A percentile compares a stretch with the other conserved stretches of the same genome.
Evolutionary conservation across 2,329 filamentous ascomycete genomes (phyloP).

Genomic region (Boeremia exigua): DNA sequence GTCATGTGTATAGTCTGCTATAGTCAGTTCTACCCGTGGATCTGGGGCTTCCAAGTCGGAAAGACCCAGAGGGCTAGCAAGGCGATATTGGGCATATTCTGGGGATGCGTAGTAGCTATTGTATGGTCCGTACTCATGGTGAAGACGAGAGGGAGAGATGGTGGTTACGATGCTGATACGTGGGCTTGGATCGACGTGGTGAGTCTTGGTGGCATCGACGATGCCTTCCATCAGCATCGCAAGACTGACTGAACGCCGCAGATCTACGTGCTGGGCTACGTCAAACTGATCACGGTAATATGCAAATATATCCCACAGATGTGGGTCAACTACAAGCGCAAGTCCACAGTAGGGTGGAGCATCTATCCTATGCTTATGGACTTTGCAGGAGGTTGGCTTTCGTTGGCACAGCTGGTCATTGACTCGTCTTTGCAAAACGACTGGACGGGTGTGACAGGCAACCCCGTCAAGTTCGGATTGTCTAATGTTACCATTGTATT

Average conservation of each 20-base stretch:
- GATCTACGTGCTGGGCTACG: constrained; percentile 77
- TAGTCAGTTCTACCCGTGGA: constrained; percentile 72
- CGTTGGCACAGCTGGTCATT: constrained; percentile 79
- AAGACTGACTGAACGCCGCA: constrained; percentile 15
- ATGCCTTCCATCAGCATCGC: neutral
- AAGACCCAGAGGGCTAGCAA: constrained; percentile 61
- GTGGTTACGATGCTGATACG: constrained; percentile 53
- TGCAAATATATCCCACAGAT: constrained; percentile 83
- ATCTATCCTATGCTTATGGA: constrained; percentile 86
- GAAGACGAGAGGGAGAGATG: constrained; percentile 47
- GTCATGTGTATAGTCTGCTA: constrained; percentile 74
- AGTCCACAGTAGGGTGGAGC: constrained; percentile 86
- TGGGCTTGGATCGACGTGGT: constrained; percentile 73
- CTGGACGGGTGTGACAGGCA: constrained; percentile 90
- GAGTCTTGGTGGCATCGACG: constrained; percentile 25
- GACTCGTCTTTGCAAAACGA: constrained; percentile 85
- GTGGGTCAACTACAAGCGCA: constrained; percentile 80
- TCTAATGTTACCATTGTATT: constrained; percentile 87
- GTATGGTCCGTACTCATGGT: constrained; percentile 57
- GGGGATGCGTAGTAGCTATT: constrained; percentile 68
- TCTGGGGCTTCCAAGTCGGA: constrained; percentile 78
- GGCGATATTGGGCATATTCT: constrained; percentile 72
- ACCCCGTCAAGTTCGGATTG: constrained; percentile 87
- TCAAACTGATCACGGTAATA: constrained; percentile 86
- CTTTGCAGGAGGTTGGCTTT: constrained; percentile 79